Evolutionary conservation across 768 basidiomycete genomes (phyloP).

Genomic region (Termitomyces sp.): DNA sequence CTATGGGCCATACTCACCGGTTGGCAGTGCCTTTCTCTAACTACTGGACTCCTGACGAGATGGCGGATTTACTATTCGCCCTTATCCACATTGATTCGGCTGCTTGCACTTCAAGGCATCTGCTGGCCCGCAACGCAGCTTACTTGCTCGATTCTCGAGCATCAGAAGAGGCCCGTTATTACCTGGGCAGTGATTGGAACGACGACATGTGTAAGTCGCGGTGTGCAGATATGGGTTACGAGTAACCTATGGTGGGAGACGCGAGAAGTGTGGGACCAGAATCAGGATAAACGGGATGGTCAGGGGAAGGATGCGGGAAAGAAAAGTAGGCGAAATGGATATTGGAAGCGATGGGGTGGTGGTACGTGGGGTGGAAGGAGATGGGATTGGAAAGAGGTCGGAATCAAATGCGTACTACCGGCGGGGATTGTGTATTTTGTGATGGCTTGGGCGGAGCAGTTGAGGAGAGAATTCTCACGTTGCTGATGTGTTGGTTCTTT

Average conservation of each 20-base stretch:
- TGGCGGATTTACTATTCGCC: constrained; percentile 92
- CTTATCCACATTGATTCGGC: constrained; percentile 81
- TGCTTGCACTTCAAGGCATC: constrained; percentile 89
- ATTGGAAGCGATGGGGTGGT: constrained; percentile 38
- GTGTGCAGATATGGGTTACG: constrained; percentile 94
- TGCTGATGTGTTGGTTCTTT: constrained; percentile 11
- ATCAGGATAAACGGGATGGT: constrained; percentile 13
- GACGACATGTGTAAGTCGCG: constrained; percentile 77
- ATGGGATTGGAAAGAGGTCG: constrained; percentile 81
- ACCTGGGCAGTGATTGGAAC: constrained; percentile 90
- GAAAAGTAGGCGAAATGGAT: constrained; percentile 15
- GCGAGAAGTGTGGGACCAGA: constrained; percentile 18
- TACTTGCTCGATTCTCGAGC: constrained; percentile 70
- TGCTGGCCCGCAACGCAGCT: constrained; percentile 94
- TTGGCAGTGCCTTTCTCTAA: constrained; percentile 81
- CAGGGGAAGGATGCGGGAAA: constrained; percentile 14
- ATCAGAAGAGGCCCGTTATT: constrained; percentile 67
- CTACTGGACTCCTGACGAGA: constrained; percentile 82
- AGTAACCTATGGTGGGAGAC: constrained; percentile 70
- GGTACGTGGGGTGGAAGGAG: constrained; percentile 53
- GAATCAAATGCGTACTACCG: constrained; percentile 64
- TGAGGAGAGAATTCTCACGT: constrained; percentile 38
- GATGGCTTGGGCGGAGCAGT: constrained; percentile 70
- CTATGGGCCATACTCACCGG: constrained; percentile 84
- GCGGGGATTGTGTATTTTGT: constrained; percentile 70